Evolutionary conservation across 495 filamentous ascomycete genomes (phyloP).

Genomic region (Lepidopterella palustris): DNA sequence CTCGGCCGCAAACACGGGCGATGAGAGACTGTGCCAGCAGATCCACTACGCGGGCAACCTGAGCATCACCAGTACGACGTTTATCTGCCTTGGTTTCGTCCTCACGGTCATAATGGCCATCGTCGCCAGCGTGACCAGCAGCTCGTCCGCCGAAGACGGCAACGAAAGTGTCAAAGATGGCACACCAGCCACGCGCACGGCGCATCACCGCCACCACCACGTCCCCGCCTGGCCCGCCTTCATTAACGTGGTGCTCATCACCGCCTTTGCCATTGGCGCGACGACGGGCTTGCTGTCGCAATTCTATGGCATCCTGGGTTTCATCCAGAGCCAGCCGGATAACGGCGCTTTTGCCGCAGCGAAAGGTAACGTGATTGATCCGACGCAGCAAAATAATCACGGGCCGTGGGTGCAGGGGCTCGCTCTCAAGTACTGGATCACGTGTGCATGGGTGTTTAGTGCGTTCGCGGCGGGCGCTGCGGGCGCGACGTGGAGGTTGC

Average conservation of each 20-base stretch:
- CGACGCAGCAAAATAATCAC: not conserved
- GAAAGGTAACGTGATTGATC: too few relatives aligned
- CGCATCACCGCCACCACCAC: too few relatives aligned
- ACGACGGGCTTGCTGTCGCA: not conserved
- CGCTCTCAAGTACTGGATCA: not conserved
- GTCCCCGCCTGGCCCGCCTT: too few relatives aligned
- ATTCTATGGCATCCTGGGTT: slow-evolving; percentile 5
- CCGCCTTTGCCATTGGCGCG: not conserved
- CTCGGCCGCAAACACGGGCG: not conserved
- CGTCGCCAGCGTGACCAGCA: too few relatives aligned
- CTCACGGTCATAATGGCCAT: not conserved
- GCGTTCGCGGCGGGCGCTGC: not conserved
- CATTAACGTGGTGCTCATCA: too few relatives aligned
- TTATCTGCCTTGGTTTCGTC: not conserved
- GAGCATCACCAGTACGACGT: not conserved
- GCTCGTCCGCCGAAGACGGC: too few relatives aligned
- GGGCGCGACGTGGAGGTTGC: too few relatives aligned
- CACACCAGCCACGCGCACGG: too few relatives aligned
- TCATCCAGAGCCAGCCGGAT: slow-evolving; percentile 11
- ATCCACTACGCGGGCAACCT: slow-evolving; percentile 9
- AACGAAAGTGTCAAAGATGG: too few relatives aligned
- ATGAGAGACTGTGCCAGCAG: slow-evolving; percentile 14
- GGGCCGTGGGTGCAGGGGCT: slow-evolving; percentile 7
- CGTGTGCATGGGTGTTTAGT: not conserved
- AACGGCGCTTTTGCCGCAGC: slow-evolving; percentile 4